A percentile compares a stretch with the other conserved stretches of the same genome.
These are phyloP conservation scores for Gossypium gossypioides DNA, from an alignment of 441 rosid species.

Conservation along the genomic window DNA sequence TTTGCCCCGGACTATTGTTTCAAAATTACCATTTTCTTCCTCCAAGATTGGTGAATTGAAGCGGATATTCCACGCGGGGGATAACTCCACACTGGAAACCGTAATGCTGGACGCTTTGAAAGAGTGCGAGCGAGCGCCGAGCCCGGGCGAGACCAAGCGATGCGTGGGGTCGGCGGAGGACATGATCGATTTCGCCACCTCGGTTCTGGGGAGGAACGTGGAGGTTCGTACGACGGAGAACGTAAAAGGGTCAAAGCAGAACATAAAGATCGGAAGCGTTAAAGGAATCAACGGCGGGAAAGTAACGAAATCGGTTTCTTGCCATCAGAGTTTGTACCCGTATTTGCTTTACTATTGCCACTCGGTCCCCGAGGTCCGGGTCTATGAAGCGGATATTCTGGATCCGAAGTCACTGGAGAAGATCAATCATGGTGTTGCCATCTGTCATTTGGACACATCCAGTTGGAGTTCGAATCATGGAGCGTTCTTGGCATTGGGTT, in stretches of 20 bases:
- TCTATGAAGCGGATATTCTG: slow-evolving; percentile 69
- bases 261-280: slow-evolving; percentile 58
- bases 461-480: slow-evolving; percentile 81
- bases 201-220: slow-evolving; percentile 60
- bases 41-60: slow-evolving; percentile 41
- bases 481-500: slow-evolving; percentile 71
- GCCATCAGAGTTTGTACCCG: slow-evolving; percentile 89
- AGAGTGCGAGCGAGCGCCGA: slow-evolving; percentile 79
- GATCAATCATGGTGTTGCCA: slow-evolving; percentile 81
- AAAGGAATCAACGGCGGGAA: slow-evolving; percentile 73
- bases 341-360: slow-evolving; percentile 84
- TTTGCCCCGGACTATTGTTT: slow-evolving; percentile 60
- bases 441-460: slow-evolving; percentile 90
- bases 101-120: slow-evolving; percentile 49
- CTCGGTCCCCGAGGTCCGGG: slow-evolving; percentile 91
- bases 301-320: slow-evolving; percentile 76
- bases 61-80: slow-evolving; percentile 53
- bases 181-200: slow-evolving; percentile 78
- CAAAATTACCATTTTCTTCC: slow-evolving; percentile 70
- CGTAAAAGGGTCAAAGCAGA: slow-evolving; percentile 47
- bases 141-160: slow-evolving; percentile 78
- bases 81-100: slow-evolving; percentile 62
- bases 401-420: slow-evolving; percentile 38
- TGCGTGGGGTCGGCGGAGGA: slow-evolving; percentile 87
- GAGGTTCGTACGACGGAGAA: slow-evolving; percentile 59